Base-by-base conservation (phyloP, 2,329 filamentous ascomycete species). In the Byssoonygena ceratinophila region DNA sequence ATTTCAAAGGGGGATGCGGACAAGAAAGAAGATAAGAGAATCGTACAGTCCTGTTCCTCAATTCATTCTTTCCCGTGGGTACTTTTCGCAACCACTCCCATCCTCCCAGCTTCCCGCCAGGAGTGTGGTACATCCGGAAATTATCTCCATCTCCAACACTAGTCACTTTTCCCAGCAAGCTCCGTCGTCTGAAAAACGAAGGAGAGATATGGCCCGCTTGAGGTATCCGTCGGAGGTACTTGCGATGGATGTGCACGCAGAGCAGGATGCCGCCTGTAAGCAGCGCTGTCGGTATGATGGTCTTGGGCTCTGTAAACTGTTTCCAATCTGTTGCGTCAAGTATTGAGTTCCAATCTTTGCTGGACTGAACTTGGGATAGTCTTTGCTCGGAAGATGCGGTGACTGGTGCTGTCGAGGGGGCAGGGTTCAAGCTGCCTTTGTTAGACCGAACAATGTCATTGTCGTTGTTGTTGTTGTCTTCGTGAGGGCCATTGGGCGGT, bases 71-170 rank as follows among this genome's bases (percentile, higher is more conserved):
- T 53, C 77, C 80, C 11, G 72, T 76, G 1, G 89, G 90, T 5
- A 95, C 77, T 54, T 71, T 82, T 62, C 88, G 83, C 58, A 92
- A 64, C 88, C 87, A 94, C n/a, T 85, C 89, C 92, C 92, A 98
- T 50, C 92, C 92, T 9, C 84, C 78, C 48, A 90, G 68, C 59
- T 82, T 78, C 9, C 92, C 92, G n/a, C 91, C 91, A 0, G 92
- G 92, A 0, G 89, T 97, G 68, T 98, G 92, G 66, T 85, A 98
- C 45, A 98, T 68, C 60, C 92, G 85, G 67, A 98, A 96, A 65
- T 91, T 91, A 69, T 98, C 92, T 3, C 89, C 94, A 75, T 98
- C 92, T 39, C 94, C 92, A 22, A 98, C 92, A 60, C 86, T 89
- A 11, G 91, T 96, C 39, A 97, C 92, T 56, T 79, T 79, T 12